These are phyloP conservation scores for Cryptosporidium baileyi DNA, from an alignment of 169 alveolate genomes.

Conservation along the genomic window DNA sequence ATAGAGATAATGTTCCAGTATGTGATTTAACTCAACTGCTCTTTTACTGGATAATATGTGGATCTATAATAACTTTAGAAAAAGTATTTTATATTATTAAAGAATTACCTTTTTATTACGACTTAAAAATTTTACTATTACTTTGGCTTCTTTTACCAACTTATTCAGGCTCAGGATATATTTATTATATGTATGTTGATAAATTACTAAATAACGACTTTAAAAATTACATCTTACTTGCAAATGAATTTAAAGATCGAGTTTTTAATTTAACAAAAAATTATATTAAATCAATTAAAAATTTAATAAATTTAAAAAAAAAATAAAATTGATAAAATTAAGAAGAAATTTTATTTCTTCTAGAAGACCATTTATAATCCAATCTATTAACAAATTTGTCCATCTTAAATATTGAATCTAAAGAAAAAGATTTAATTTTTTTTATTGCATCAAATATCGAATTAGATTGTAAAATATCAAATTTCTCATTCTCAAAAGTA, in stretches of 20 bases:
- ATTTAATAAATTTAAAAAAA: too few species aligned
- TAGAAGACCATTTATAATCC: background rate
- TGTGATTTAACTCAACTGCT: background rate
- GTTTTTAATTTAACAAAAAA: too few species aligned
- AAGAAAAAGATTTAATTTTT: background rate
- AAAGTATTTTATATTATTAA: background rate
- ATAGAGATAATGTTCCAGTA: background rate
- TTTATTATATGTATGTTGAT: conserved; percentile 11
- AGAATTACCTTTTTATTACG: conserved; percentile 17
- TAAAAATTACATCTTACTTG: background rate
- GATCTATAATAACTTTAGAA: background rate
- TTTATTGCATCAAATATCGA: background rate
- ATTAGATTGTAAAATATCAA: background rate
- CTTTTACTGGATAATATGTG: conserved; percentile 25
- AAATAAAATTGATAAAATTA: too few species aligned
- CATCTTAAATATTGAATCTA: background rate
- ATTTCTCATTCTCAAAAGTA: background rate
- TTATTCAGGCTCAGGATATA: conserved; percentile 44
- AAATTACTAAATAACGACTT: background rate
- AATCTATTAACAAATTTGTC: background rate
- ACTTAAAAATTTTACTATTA: background rate
- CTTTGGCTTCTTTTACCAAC: conserved; percentile 26
- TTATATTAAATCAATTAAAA: too few species aligned
- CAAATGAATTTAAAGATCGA: background rate
- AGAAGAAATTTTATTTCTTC: too few species aligned